Evolutionary conservation across 331 rosid species (phyloP).

Genomic region (Stylosanthes scabra): DNA sequence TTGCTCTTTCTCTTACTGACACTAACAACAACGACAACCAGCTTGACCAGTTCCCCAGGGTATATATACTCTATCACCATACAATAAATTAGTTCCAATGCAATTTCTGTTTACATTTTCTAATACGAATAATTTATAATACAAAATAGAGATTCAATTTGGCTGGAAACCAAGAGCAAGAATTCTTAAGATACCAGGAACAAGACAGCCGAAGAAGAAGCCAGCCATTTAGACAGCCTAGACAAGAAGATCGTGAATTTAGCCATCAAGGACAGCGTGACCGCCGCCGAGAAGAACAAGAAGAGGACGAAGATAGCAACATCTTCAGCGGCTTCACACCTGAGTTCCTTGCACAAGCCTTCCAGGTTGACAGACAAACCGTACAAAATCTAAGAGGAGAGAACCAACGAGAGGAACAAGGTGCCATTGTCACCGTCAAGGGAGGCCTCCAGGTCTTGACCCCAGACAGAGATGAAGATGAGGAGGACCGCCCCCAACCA

Average conservation of each 20-base stretch:
- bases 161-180: slow-evolving; percentile 76
- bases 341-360: slow-evolving; percentile 42
- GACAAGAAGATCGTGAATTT: neutral
- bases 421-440: slow-evolving; percentile 54
- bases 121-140: no score
- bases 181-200: slow-evolving; percentile 42
- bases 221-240: no score
- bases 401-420: slow-evolving; percentile 48
- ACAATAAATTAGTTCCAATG: no score
- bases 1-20: slow-evolving; percentile 53
- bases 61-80: no score
- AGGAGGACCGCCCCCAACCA: neutral
- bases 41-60: slow-evolving; percentile 66
- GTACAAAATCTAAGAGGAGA: slow-evolving; percentile 46
- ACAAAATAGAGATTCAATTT: slow-evolving; percentile 68
- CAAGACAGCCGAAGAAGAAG: no score
- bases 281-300: neutral
- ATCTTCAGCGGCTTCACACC: slow-evolving; percentile 49
- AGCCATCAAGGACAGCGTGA: neutral
- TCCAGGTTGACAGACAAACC: slow-evolving; percentile 44
- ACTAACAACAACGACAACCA: slow-evolving; percentile 57
- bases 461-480: slow-evolving; percentile 36
- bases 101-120: no score
- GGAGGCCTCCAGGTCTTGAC: slow-evolving; percentile 48
- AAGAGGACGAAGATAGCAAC: slow-evolving; percentile 39